Conservation (phyloP, 2,329 filamentous ascomycete genomes). For the Colletotrichum sp. region DNA sequence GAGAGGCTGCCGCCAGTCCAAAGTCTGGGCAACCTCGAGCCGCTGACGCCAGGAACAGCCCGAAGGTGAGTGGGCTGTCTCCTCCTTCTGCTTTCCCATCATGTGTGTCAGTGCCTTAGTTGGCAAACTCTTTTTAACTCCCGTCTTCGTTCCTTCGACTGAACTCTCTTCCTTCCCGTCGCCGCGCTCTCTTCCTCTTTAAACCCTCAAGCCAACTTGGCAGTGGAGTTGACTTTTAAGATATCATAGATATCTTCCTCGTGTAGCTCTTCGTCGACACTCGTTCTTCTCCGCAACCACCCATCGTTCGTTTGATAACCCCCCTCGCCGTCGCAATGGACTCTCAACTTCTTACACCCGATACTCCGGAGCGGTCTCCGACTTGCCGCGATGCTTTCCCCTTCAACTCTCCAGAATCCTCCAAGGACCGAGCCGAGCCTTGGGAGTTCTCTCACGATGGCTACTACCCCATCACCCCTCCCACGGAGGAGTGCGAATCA, state of each 20-base stretch:
- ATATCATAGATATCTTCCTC: conserved; percentile 7
- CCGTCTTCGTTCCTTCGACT: conserved; percentile 4
- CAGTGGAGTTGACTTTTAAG: conserved; percentile 11
- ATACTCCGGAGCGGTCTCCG: conserved; percentile 17
- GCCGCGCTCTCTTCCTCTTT: conserved; percentile 3
- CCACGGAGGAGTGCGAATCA: conserved; percentile 22
- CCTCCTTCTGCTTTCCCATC: conserved; percentile 9
- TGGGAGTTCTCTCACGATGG: conserved; percentile 16
- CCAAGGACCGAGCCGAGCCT: not conserved
- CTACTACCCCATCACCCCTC: conserved; percentile 22
- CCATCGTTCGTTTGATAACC: conserved; percentile 3
- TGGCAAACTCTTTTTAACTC: conserved; percentile 19
- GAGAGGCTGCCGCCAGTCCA: not conserved
- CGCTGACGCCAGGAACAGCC: conserved; percentile 2
- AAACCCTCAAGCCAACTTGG: not conserved
- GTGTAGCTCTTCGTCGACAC: not conserved
- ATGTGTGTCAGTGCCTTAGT: conserved; percentile 17
- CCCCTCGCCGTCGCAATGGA: conserved; percentile 6
- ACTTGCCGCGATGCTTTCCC: not conserved
- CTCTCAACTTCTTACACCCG: conserved; percentile 11
- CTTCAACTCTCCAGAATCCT: not conserved
- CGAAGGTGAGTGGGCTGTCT: conserved; percentile 12
- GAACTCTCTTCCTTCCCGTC: not conserved
- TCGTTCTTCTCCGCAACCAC: not conserved
- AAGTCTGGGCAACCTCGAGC: conserved; percentile 11